These are phyloP conservation scores for Lasiosphaeris hirsuta DNA, from an alignment of 495 filamentous ascomycete species.

Conservation along the genomic window DNA sequence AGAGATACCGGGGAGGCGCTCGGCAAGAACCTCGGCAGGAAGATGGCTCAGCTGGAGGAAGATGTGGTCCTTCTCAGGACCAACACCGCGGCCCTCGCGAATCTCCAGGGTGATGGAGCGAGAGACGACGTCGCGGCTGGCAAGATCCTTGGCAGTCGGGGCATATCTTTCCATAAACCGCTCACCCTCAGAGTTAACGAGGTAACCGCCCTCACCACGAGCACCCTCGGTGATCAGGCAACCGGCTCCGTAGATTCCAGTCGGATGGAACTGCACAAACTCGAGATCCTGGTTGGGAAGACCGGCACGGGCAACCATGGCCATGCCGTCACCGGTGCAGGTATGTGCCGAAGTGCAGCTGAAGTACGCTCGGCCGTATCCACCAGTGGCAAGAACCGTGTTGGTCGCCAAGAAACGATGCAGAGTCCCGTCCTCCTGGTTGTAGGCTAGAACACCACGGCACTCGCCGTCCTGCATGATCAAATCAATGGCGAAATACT, in stretches of 20 bases:
- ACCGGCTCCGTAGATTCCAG: slow-evolving; percentile 97
- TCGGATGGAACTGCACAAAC: slow-evolving; percentile 99
- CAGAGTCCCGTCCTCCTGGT: slow-evolving; percentile 96
- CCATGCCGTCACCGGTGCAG: slow-evolving; percentile 97
- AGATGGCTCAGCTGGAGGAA: slow-evolving; percentile 95
- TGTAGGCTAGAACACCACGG: slow-evolving; percentile 93
- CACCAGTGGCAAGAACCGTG: slow-evolving; percentile 93
- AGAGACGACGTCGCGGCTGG: slow-evolving; percentile 88
- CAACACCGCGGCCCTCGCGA: slow-evolving; percentile 92
- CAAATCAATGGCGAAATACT: slow-evolving; percentile 94
- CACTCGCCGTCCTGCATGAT: slow-evolving; percentile 96
- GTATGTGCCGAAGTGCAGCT: slow-evolving; percentile 96
- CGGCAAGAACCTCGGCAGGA: slow-evolving; percentile 83
- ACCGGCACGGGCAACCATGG: slow-evolving; percentile 96
- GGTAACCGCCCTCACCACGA: slow-evolving; percentile 96
- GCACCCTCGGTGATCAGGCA: slow-evolving; percentile 98
- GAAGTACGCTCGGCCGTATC: slow-evolving; percentile 97
- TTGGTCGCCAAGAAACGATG: slow-evolving; percentile 94
- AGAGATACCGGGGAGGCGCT: slow-evolving; percentile 96
- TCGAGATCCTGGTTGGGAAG: slow-evolving; percentile 98
- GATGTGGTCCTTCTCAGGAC: slow-evolving; percentile 94
- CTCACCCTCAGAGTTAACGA: slow-evolving; percentile 94
- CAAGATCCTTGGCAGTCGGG: slow-evolving; percentile 94
- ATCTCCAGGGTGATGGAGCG: slow-evolving; percentile 98
- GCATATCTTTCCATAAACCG: slow-evolving; percentile 99